Base-by-base conservation (phyloP, 441 rosid species). In the Populus hybrid region DNA sequence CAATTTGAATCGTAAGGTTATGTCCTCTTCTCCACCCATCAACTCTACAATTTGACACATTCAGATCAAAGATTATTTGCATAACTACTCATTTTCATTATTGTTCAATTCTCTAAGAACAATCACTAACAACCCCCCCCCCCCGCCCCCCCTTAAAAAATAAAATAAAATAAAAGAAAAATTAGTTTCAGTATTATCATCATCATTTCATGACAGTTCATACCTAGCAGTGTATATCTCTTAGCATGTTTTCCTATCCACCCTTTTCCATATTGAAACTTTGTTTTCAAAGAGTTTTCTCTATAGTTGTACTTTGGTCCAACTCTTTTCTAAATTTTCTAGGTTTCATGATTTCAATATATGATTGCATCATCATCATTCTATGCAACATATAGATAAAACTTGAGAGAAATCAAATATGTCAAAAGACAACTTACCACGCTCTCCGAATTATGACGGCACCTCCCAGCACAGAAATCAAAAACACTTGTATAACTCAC, bases 401-500 rank as follows among this genome's bases (percentile, higher is more conserved):
- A 36, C 14, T n/a, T 21, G 69, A 24, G 42, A 35, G 36, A 65
- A 63, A 23, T 31, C 3, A 18, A 61, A 26, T 63, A 64, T 53
- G 75, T 68, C 40, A 68, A 71, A 65, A 65, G 77, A 75, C 50
- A 28, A n/a, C 88, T 83, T 87, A 95, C 99, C 92, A 96, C 98
- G 74, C 99, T 94, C 80, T 89, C 97, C 61, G 98, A 94, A 77
- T 88, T 96, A 82, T 96, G 99, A 26, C 98, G 97, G 78, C 99
- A 96, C 80, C 98, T 94, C 81, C 97, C 98, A 76, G 97, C 83
- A 86, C 98, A 96, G 83, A 88, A 96, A 80, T 94, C 94, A 86
- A 96, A 96, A 24, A 93, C 90, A 77, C 84, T 89, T 28, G 64
- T 77, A 83, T 90, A 96, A 67, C 89, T 89, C 75, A 93, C 98